These are phyloP conservation scores for Colletotrichum sp. DNA, from an alignment of 2,329 filamentous ascomycete species.

Conservation along the genomic window DNA sequence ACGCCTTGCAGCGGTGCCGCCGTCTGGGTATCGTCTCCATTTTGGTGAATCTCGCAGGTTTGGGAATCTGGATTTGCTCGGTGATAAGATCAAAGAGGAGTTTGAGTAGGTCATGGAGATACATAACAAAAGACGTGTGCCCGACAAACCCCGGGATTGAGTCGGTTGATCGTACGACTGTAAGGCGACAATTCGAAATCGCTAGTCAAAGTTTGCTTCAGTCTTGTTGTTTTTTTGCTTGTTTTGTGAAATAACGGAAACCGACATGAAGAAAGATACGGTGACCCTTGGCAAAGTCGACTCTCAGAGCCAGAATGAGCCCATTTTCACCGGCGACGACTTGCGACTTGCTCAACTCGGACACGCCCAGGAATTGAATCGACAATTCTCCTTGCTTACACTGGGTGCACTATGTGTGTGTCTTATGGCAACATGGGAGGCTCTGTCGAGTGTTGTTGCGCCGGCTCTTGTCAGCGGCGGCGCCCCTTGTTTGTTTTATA, in stretches of 20 bases:
- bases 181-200: not conserved
- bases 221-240: not conserved
- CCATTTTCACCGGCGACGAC: not conserved
- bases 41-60: not conserved
- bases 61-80: not conserved
- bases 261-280: conserved; percentile 10
- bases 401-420: conserved; percentile 48
- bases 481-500: conserved; percentile 50
- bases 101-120: not conserved
- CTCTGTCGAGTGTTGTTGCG: conserved; percentile 49
- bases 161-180: not conserved
- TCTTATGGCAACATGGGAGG: conserved; percentile 58
- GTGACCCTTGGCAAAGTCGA: not conserved
- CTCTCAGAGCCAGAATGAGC: not conserved
- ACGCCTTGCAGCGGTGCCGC: not conserved
- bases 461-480: conserved; percentile 49
- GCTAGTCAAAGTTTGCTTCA: not conserved
- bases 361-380: conserved; percentile 32
- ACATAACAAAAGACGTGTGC: conserved; percentile 4
- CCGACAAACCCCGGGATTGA: not conserved
- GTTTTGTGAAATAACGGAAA: not conserved
- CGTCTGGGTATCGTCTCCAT: not conserved
- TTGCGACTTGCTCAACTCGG: conserved; percentile 32
- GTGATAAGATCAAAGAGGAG: not conserved
- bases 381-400: conserved; percentile 45